phyloP scores from a whole-genome alignment of 192 early-diverging fungal genomes.

The Coemansia sp. region DNA sequence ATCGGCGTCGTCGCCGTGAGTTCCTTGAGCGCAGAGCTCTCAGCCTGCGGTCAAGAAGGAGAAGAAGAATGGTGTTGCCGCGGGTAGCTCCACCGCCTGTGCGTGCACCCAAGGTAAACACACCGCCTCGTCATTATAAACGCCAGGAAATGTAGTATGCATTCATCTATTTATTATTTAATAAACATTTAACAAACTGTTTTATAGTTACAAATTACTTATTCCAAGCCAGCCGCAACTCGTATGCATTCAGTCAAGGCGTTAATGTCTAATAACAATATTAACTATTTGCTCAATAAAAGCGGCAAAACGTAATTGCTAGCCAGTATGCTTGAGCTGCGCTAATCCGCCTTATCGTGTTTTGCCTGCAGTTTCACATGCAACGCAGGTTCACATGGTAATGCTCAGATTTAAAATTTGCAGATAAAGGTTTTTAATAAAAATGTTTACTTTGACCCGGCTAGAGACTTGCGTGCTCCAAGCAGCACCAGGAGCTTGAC shows the following conservation, averaged over 20 bases:
- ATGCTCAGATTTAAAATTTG: neutral
- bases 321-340: constrained; percentile 67
- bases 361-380: constrained; percentile 9
- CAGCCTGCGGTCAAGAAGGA: neutral
- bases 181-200: too few relatives aligned
- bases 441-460: constrained; percentile 23
- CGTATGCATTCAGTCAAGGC: constrained; percentile 89
- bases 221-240: constrained; percentile 57
- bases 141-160: too few relatives aligned
- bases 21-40: neutral
- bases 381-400: neutral
- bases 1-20: neutral
- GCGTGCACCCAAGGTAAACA: neutral
- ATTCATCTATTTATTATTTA: too few relatives aligned
- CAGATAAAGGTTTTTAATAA: neutral
- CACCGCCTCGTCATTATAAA: too few relatives aligned
- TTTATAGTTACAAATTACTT: too few relatives aligned
- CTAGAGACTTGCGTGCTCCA: constrained; percentile 47
- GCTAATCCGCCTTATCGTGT: constrained; percentile 10
- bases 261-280: constrained; percentile 82
- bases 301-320: constrained; percentile 74
- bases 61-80: neutral
- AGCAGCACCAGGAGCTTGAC: constrained; percentile 55
- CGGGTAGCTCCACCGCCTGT: neutral
- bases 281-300: constrained; percentile 75